Evolutionary conservation across 768 basidiomycete genomes (phyloP), one percentile per base, ranked within the genome.

Genomic region (Russula earlei): DNA sequence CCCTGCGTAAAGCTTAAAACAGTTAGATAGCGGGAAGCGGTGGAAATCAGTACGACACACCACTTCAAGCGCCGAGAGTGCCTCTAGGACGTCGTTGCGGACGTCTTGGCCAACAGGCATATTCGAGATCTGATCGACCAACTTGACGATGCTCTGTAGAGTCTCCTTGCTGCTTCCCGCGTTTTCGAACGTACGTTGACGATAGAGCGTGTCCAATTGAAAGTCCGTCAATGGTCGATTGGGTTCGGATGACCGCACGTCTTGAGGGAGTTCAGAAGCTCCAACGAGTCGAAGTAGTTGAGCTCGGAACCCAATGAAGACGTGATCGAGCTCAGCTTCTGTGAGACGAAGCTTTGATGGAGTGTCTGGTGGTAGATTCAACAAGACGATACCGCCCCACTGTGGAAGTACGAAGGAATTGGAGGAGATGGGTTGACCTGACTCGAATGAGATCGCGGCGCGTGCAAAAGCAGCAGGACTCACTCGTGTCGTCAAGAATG

Each of bases 91-190:
- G 65, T 90, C 85, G 10, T 74, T 80, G 62, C 75, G 77, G 7
- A 97, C 95, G 46, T 81, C 80, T 56, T 79, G 74, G 4, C 83
- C 84, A 0, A 99, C 86, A 9, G 91, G 91, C 94, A 99, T 97
- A 66, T 91, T 87, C 60, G 84, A 79, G 46, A 95, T 93, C 67
- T 88, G 85, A 49, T 81, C 74, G 7, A 95, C 89, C 4, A 98
- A 76, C 58, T 85, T 84, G 41, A 87, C 76, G 62, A 94, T 96
- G 61, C 91, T 93, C 38, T 70, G 67, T 3, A 98, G 74, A 0
- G 91, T 91, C 54, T 91, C 87, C 54, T 81, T 76, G 24, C 82
- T 82, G 47, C 77, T 79, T 56, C 74, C 68, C 0, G 79, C 73
- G 59, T 90, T 94, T 68, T 93, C 85, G 3, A 78, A 63, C 1